Base-by-base conservation (phyloP, 2,329 filamentous ascomycete genomes). In the Exophiala dermatitidis region DNA sequence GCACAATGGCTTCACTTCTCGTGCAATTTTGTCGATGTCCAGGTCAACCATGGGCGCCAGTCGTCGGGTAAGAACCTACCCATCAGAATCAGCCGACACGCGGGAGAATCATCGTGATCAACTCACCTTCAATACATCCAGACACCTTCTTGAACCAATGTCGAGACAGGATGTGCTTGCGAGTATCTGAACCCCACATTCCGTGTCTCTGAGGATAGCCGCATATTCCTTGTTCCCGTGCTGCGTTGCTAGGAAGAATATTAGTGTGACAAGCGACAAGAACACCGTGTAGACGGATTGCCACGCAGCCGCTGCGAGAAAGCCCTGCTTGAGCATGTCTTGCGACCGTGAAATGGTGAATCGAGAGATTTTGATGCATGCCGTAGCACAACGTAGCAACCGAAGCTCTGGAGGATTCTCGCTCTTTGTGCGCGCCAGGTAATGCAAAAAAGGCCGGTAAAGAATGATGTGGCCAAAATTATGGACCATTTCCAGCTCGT, bases 371-470 rank as follows among this genome's bases (percentile, higher is more conserved):
- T 48, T 58, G 38, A 60, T 48, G 42, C 58, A 60, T 10, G 50
- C 38, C 5, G 41, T 44, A 30, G 58, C 58, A 42, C 56, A 58
- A 2, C 48, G 47, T 28, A 56, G 32, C 5, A 56, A 41, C n/a
- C 56, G 46, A 5, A 12, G 34, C 31, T 55, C 53, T 9, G 49
- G 50, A 4, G 53, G 46, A 32, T 50, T 45, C 7, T 56, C 53
- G 30, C 41, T 42, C 28, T 41, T 43, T 34, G 56, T 57, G 48
- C 52, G 54, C 9, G 58, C 57, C 9, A 62, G 42, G 41, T 62
- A 59, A 46, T 63, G 59, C 10, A 63, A 34, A 44, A 62, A 63
- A 9, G 60, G 59, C 4, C 60, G 54, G 37, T 63, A 63, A n/a
- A 63, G 60, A 10, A 63, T 26, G n/a, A 62, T 60, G 44, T 63